Conservation (phyloP, 2,329 filamentous ascomycete genomes). For the Aspergillus sp. region DNA sequence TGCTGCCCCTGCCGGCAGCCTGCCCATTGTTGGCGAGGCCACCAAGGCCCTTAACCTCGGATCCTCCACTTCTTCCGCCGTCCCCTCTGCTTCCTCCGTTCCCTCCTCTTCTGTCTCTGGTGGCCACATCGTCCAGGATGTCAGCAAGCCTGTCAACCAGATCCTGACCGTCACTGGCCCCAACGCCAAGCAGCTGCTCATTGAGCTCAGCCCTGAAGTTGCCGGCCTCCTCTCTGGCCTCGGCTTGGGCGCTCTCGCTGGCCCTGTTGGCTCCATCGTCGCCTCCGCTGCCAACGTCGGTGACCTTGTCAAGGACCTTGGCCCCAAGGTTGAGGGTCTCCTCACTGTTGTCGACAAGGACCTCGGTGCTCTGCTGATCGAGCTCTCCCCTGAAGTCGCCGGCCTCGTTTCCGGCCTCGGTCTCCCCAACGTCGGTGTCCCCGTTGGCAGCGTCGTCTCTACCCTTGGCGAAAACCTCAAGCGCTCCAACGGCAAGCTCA, state of each 20-base stretch:
- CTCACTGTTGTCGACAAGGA: slow-evolving; percentile 18
- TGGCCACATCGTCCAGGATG: slow-evolving; percentile 21
- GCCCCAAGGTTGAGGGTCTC: slow-evolving; percentile 12
- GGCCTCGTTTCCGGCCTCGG: slow-evolving; percentile 17
- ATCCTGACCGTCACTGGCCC: slow-evolving; percentile 24
- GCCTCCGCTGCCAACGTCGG: slow-evolving; percentile 18
- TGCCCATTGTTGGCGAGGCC: slow-evolving; percentile 15
- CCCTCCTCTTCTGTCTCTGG: slow-evolving; percentile 8
- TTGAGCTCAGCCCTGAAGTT: slow-evolving; percentile 26
- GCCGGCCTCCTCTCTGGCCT: slow-evolving; percentile 22
- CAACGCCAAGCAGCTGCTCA: slow-evolving; percentile 22
- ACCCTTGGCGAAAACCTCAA: slow-evolving; percentile 9
- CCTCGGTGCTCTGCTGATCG: slow-evolving; percentile 13
- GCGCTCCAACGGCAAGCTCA: background rate
- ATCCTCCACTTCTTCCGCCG: slow-evolving; percentile 8
- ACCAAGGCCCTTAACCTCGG: slow-evolving; percentile 20
- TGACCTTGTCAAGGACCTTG: slow-evolving; percentile 21
- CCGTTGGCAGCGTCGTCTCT: slow-evolving; percentile 23
- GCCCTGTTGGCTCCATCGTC: slow-evolving; percentile 21
- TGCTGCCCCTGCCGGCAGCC: slow-evolving; percentile 17
- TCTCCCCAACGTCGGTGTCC: slow-evolving; percentile 19
- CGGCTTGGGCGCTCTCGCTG: slow-evolving; percentile 19
- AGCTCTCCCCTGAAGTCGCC: slow-evolving; percentile 16
- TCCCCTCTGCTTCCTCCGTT: slow-evolving; percentile 3
- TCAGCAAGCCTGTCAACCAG: slow-evolving; percentile 17